A percentile compares a stretch with the other conserved stretches of the same genome.
Evolutionary conservation across 768 basidiomycete genomes (phyloP).

Genomic region (Rhizopogon vulgaris): DNA sequence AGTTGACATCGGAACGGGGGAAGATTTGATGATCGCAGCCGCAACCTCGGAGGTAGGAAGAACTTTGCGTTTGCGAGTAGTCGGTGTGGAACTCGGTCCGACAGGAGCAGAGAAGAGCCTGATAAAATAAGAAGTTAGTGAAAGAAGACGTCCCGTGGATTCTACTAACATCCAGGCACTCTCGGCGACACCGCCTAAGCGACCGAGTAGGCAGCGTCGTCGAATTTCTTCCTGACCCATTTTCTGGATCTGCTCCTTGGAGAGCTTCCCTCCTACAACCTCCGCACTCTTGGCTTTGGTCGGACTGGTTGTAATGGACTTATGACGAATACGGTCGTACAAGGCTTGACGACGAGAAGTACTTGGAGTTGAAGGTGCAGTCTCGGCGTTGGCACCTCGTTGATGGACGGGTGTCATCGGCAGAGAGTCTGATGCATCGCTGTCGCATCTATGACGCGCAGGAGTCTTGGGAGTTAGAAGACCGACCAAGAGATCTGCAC

Average conservation of each 20-base stretch:
- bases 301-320: conserved; percentile 63
- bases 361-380: conserved; percentile 62
- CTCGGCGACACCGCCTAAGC: conserved; percentile 77
- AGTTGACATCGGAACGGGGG: conserved; percentile 70
- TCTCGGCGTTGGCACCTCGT: conserved; percentile 45
- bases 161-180: conserved; percentile 78
- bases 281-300: conserved; percentile 45
- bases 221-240: conserved; percentile 75
- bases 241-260: conserved; percentile 62
- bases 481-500: conserved; percentile 26
- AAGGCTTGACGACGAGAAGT: conserved; percentile 74
- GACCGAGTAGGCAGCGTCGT: conserved; percentile 68
- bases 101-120: conserved; percentile 72
- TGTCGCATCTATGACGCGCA: conserved; percentile 40
- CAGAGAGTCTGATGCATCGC: conserved; percentile 28
- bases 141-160: not conserved
- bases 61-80: conserved; percentile 63
- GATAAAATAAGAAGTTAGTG: not conserved
- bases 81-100: conserved; percentile 45
- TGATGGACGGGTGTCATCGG: conserved; percentile 68
- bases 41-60: conserved; percentile 63
- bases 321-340: conserved; percentile 74
- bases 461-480: conserved; percentile 33
- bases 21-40: conserved; percentile 70
- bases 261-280: conserved; percentile 40